These are phyloP conservation scores for Lupinus albus DNA, from an alignment of 306 rosid species.

Conservation along the genomic window DNA sequence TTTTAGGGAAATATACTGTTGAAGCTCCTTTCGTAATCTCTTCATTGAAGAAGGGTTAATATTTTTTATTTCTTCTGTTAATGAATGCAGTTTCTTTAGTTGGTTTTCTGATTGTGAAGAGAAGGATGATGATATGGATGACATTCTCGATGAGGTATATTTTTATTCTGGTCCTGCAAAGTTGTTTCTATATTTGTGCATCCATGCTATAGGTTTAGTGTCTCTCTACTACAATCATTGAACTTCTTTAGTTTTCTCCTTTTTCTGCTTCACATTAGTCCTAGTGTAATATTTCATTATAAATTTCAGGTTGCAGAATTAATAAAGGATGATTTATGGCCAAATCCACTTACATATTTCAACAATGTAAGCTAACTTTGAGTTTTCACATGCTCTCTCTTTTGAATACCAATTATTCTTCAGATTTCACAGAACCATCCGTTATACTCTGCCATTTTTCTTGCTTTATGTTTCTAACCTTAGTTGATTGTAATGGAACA, in stretches of 20 bases:
- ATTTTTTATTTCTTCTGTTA: background rate
- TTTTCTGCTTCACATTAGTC: background rate
- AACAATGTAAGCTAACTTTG: constrained; percentile 58
- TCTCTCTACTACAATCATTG: background rate
- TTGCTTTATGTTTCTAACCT: constrained; percentile 27
- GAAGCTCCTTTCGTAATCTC: background rate
- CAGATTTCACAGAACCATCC: background rate
- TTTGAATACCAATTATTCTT: no score
- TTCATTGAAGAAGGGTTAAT: background rate
- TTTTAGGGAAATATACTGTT: constrained; percentile 1
- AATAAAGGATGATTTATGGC: constrained; percentile 93
- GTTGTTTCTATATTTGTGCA: constrained; percentile 43
- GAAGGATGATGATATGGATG: constrained; percentile 80
- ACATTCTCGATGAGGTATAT: constrained; percentile 82
- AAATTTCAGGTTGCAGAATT: constrained; percentile 54
- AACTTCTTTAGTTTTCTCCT: background rate
- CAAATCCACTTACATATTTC: constrained; percentile 82
- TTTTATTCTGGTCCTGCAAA: background rate
- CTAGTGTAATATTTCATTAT: constrained; percentile 14
- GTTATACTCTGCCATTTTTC: constrained; percentile 14
- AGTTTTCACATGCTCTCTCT: no score
- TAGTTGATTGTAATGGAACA: constrained; percentile 40
- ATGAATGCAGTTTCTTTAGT: constrained; percentile 62
- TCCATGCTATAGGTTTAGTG: background rate
- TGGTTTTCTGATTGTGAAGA: constrained; percentile 58